phyloP scores from a whole-genome alignment of 495 filamentous ascomycete species.

The Bombardia bombarda region DNA sequence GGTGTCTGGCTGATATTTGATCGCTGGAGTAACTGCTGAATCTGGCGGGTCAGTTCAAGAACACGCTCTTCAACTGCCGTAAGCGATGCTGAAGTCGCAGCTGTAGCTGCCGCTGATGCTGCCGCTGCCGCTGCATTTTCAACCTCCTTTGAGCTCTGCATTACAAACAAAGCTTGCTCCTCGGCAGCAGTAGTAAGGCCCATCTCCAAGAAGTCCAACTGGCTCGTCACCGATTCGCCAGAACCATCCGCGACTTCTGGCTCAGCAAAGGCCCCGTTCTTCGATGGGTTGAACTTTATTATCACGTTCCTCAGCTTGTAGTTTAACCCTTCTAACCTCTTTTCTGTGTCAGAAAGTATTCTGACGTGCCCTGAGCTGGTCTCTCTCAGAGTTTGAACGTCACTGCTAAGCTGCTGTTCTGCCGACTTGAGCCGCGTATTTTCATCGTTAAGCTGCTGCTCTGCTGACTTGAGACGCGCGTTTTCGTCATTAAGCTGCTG shows the following conservation, averaged over 20 bases:
- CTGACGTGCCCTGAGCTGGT: conserved; percentile 25
- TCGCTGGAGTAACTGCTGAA: conserved; percentile 22
- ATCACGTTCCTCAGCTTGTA: conserved; percentile 59
- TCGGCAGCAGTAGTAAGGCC: conserved; percentile 22
- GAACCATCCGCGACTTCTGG: conserved; percentile 30
- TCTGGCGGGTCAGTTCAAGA: conserved; percentile 22
- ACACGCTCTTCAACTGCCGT: conserved; percentile 21
- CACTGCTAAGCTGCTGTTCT: conserved; percentile 12
- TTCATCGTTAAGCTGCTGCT: conserved; percentile 27
- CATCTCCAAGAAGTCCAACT: conserved; percentile 34
- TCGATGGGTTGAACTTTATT: conserved; percentile 48
- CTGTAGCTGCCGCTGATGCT: conserved; percentile 5
- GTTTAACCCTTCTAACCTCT: conserved; percentile 66
- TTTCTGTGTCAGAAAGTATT: conserved; percentile 53
- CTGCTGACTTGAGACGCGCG: conserved; percentile 18
- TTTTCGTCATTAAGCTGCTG: conserved; percentile 30
- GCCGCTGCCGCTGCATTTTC: conserved; percentile 9
- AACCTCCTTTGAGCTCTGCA: conserved; percentile 5
- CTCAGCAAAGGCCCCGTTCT: conserved; percentile 24
- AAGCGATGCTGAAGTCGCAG: conserved; percentile 10
- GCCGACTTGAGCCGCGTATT: conserved; percentile 22
- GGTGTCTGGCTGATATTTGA: conserved; percentile 16
- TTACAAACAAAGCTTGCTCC: conserved; percentile 14
- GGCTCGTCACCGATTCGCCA: conserved; percentile 33
- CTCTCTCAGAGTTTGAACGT: too few relatives aligned